Conservation (phyloP, 805 yeast genomes). For the Barnettozyma pratensis region DNA sequence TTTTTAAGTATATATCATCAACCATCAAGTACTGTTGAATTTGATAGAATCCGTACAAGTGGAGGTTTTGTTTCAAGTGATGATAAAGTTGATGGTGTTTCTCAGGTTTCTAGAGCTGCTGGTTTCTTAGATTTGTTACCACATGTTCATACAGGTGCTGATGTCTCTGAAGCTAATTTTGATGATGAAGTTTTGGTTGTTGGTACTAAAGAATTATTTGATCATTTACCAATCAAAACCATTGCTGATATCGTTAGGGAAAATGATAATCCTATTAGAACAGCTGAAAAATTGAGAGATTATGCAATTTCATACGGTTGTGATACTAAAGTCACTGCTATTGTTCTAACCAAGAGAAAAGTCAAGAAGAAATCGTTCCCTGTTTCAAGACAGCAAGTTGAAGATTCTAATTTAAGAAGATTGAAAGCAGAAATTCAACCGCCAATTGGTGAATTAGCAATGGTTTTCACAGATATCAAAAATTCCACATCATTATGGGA, state of each 20-base stretch:
- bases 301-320: conserved; percentile 93
- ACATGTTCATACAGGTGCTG: conserved; percentile 85
- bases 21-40: conserved; percentile 72
- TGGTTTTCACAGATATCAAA: conserved; percentile 96
- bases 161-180: conserved; percentile 55
- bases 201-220: conserved; percentile 85
- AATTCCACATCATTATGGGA: conserved; percentile 95
- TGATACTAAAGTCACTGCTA: conserved; percentile 68
- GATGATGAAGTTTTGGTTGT: conserved; percentile 82
- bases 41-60: conserved; percentile 81
- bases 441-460: conserved; percentile 89
- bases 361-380: conserved; percentile 29
- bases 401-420: conserved; percentile 76
- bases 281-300: conserved; percentile 91
- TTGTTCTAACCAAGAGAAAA: conserved; percentile 68
- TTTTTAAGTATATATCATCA: conserved; percentile 74
- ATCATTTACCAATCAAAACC: conserved; percentile 69
- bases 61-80: conserved; percentile 88
- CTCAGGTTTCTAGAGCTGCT: conserved; percentile 83
- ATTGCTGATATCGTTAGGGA: conserved; percentile 89
- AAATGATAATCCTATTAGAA: conserved; percentile 77
- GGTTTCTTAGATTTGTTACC: conserved; percentile 86
- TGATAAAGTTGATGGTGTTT: conserved; percentile 78
- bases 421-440: conserved; percentile 89
- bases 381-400: conserved; percentile 47